Evolutionary conservation across 2,329 filamentous ascomycete genomes (phyloP), one percentile per base, ranked within the genome.

Genomic region (Pyrenochaeta sp.): DNA sequence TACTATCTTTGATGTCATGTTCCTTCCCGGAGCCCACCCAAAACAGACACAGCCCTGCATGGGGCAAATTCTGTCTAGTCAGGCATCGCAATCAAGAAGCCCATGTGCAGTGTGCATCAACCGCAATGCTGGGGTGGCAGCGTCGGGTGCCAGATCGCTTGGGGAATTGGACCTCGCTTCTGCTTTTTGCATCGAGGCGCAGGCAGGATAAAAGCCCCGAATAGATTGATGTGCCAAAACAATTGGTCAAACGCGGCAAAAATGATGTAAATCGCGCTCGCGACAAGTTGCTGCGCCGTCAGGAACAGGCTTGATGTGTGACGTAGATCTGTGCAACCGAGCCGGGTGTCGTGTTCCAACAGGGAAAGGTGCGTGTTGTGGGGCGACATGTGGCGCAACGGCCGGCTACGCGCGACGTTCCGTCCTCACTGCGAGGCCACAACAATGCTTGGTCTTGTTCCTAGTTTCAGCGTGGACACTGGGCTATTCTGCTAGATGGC

Each of bases 211-310:
- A 47, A 45, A 17, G 42, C 30, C 37, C 37, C 50, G 41, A 36
- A 56, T 60, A 60, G 23, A 60, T 57, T 45, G 45, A 59, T 39
- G 3, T 14, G 15, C 6, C 20, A 14, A 5, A 15, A 15, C 33
- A 15, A 66, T 67, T 66, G 65, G 59, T 27, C 31, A 15, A 7
- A 15, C 23, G 37, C 3, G 20, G 23, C 33, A 15, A 47, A 35
- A 44, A 67, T 68, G 66, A 68, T 67, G 66, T 61, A 64, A 60
- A 63, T 53, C 23, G 5, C 36, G 9, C 20, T 29, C 32, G 44
- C 15, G 45, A 49, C 40, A 30, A 35, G 41, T 35, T 56, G 45
- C 32, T 49, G 48, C 33, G 43, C 45, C 40, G 41, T 44, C 49
- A 56, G 50, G 49, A 57, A 58, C 56, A 48, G 44, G 49, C 21